These are phyloP conservation scores for Sporobolomyces phaffii DNA, from an alignment of 768 basidiomycete genomes.

Conservation along the genomic window DNA sequence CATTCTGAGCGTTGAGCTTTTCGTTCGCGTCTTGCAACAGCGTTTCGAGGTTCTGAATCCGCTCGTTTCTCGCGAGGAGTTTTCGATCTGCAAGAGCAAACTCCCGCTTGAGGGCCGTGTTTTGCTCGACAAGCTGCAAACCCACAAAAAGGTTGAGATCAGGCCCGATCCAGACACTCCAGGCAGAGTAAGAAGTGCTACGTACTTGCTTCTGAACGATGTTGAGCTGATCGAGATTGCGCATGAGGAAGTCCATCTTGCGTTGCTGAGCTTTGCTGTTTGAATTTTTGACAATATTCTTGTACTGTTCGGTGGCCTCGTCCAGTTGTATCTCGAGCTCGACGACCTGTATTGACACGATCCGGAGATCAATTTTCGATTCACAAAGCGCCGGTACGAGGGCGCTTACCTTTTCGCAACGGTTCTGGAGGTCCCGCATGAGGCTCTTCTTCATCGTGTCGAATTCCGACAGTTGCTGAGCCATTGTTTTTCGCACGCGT, in stretches of 20 bases:
- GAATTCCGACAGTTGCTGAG: conserved; percentile 96
- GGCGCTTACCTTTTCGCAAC: conserved; percentile 82
- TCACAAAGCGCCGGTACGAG: neutral
- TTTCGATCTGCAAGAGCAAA: conserved; percentile 95
- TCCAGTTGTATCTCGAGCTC: conserved; percentile 98
- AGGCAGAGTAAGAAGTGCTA: too few species aligned
- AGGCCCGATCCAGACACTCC: conserved; percentile 40
- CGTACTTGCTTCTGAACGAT: conserved; percentile 93
- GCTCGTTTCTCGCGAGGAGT: conserved; percentile 88
- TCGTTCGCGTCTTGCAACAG: conserved; percentile 90
- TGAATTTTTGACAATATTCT: conserved; percentile 94
- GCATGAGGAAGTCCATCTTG: conserved; percentile 97
- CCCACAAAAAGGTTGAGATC: too few species aligned
- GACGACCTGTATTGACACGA: conserved; percentile 63
- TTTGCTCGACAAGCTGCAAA: conserved; percentile 99
- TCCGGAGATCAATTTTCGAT: neutral
- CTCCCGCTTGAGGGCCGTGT: conserved; percentile 93
- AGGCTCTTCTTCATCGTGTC: conserved; percentile 97
- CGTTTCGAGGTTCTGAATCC: conserved; percentile 92
- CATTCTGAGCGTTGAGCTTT: conserved; percentile 81
- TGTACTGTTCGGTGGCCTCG: conserved; percentile 98
- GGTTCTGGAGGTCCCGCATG: conserved; percentile 97
- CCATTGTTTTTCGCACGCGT: conserved; percentile 90
- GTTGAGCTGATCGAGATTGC: conserved; percentile 90
- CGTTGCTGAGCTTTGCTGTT: conserved; percentile 98